phyloP scores from a whole-genome alignment of 2,329 filamentous ascomycete species.

The Fusarium armeniacum region DNA sequence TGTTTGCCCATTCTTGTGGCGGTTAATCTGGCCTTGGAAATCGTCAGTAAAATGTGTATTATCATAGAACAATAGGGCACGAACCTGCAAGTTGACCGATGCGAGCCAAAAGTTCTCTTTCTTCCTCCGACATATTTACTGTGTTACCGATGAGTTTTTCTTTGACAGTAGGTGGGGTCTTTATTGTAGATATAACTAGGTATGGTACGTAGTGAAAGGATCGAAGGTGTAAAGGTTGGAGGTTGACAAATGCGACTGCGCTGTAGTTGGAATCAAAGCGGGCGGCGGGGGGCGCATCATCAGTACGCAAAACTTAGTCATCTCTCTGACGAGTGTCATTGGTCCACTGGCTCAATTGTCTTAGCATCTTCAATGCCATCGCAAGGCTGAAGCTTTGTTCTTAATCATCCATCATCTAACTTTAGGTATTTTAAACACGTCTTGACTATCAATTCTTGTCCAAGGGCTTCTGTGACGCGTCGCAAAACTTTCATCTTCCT shows the following conservation, averaged over 20 bases:
- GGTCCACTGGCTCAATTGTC: conserved; percentile 38
- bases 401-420: conserved; percentile 16
- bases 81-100: conserved; percentile 67
- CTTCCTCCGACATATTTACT: conserved; percentile 62
- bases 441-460: background rate
- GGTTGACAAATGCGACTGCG: conserved; percentile 8
- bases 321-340: background rate
- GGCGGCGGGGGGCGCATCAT: conserved; percentile 41
- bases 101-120: conserved; percentile 66
- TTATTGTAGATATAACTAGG: conserved; percentile 10
- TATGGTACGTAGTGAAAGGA: background rate
- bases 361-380: conserved; percentile 20
- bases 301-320: conserved; percentile 45
- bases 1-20: conserved; percentile 76
- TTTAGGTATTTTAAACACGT: background rate
- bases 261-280: conserved; percentile 7
- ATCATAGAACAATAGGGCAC: conserved; percentile 39
- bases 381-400: conserved; percentile 45
- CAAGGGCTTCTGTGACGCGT: background rate
- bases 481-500: background rate
- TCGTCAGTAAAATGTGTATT: conserved; percentile 43
- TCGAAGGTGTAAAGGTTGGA: conserved; percentile 14
- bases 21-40: conserved; percentile 79
- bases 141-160: background rate
- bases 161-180: background rate